phyloP scores from a whole-genome alignment of 768 basidiomycete genomes.

The Suillus bovinus region DNA sequence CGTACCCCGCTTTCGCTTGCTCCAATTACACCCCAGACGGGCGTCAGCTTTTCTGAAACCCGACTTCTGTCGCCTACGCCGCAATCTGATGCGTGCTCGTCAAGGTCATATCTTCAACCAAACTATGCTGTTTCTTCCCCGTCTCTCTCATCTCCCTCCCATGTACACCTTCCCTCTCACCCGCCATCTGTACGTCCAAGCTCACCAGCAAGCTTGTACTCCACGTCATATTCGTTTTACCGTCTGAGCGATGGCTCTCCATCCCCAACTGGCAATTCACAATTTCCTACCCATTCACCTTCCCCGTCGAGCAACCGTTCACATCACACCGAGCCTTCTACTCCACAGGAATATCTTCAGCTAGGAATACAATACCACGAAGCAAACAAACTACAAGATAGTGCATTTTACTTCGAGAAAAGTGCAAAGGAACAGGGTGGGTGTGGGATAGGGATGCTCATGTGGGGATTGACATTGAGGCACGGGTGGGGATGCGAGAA shows the following conservation, averaged over 20 bases:
- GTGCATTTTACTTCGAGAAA: conserved; percentile 73
- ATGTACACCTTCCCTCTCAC: conserved; percentile 27
- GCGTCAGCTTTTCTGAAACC: conserved; percentile 13
- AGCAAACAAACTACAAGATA: conserved; percentile 66
- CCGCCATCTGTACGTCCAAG: conserved; percentile 38
- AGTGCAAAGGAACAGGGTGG: conserved; percentile 75
- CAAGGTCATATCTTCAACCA: conserved; percentile 18
- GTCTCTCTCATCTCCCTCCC: conserved; percentile 11
- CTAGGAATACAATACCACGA: conserved; percentile 80
- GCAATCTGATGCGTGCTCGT: not conserved
- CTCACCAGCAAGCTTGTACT: conserved; percentile 52
- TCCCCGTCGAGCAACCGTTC: conserved; percentile 20
- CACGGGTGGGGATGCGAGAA: conserved; percentile 88
- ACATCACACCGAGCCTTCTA: conserved; percentile 28
- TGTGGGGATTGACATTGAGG: conserved; percentile 85
- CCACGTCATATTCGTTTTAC: conserved; percentile 63
- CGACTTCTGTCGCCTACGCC: conserved; percentile 1
- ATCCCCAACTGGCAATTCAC: conserved; percentile 40
- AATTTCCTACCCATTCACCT: conserved; percentile 10
- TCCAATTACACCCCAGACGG: conserved; percentile 26
- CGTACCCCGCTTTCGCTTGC: conserved; percentile 10
- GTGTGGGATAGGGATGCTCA: conserved; percentile 87
- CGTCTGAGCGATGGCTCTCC: conserved; percentile 48
- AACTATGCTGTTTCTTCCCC: conserved; percentile 18
- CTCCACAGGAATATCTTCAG: conserved; percentile 69